phyloP scores from a whole-genome alignment of 805 yeast species.

The Hanseniaspora thailandica region DNA sequence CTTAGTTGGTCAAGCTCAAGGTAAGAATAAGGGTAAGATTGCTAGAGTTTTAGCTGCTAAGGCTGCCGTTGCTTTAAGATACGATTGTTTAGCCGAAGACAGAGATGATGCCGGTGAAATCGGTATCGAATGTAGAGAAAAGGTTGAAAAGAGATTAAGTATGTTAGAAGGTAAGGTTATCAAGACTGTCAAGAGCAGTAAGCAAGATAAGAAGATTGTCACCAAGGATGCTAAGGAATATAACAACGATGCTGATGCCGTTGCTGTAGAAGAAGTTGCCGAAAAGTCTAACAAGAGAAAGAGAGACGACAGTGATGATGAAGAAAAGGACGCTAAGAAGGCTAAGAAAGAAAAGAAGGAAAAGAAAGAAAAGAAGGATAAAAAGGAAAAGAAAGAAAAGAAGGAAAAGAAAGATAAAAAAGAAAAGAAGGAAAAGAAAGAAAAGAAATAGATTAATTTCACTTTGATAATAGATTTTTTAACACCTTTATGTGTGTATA shows the following conservation, averaged over 20 bases:
- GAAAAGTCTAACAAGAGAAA: conserved; percentile 28
- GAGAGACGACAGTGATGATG: conserved; percentile 21
- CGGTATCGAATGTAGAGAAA: conserved; percentile 81
- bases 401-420: conserved; percentile 24
- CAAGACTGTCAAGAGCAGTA: conserved; percentile 74
- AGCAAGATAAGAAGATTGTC: conserved; percentile 77
- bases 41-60: conserved; percentile 98
- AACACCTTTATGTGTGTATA: conserved; percentile 1
- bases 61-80: conserved; percentile 93
- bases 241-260: conserved; percentile 90
- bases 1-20: conserved; percentile 93
- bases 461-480: background rate
- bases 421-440: conserved; percentile 29
- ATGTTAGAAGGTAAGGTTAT: conserved; percentile 93
- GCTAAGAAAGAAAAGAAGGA: conserved; percentile 25
- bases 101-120: conserved; percentile 90
- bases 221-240: conserved; percentile 76
- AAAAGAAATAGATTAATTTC: conserved; percentile 25
- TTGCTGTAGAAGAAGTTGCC: conserved; percentile 30
- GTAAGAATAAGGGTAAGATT: conserved; percentile 96
- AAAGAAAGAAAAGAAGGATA: conserved; percentile 25
- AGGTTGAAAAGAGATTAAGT: conserved; percentile 88
- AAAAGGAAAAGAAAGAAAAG: conserved; percentile 31
- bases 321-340: conserved; percentile 28
- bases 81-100: conserved; percentile 93